Base-by-base conservation (phyloP, 2,329 filamentous ascomycete species). In the Claviceps capensis region DNA sequence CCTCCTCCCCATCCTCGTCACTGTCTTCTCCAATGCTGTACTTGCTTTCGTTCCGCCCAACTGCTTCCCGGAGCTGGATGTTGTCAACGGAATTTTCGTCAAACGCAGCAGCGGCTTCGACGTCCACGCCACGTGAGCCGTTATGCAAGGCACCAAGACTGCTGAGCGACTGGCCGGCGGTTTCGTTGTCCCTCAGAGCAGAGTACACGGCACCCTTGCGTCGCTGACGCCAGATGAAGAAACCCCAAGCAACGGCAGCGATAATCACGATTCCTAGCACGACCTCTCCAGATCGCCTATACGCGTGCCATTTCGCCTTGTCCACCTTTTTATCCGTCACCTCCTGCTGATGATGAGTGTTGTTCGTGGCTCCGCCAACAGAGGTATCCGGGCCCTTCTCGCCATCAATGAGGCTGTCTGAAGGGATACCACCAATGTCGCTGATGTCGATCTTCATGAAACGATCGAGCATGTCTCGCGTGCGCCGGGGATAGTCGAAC, bases 391-490 rank as follows among this genome's bases (percentile, higher is more conserved):
- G 82, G 1, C 85, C 80, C 65, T 89, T 88, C 66, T 94, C 87
- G 52, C 90, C 90, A 62, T 95, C 89, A 52, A 95, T 84, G 36
- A 79, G 78, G 53, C 83, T 89, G 66, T 95, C 86, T 1, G 83
- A 78, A 0, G 89, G 88, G 49, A 73, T 71, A 49, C 88, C 90
- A 53, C 91, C 91, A 58, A 96, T 94, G 62, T 79, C 85, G 60
- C 81, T 85, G 58, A 97, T 94, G 63, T 97, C 89, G 42, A 98
- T 88, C 48, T 82, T 81, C 78, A 97, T 88, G 70, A 98, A 95
- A 42, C 93, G 86, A 68, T 98, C 91, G 16, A 98, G 81, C 93
- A 98, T 98, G 66, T 97, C 93, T 55, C 91, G 81, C 19, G 83
- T 86, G 55, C 89, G 84, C 47, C 88, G 82, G 1, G 91, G 84